These are phyloP conservation scores for Eutrema salsugineum DNA, from an alignment of 441 rosid genomes.

Conservation along the genomic window DNA sequence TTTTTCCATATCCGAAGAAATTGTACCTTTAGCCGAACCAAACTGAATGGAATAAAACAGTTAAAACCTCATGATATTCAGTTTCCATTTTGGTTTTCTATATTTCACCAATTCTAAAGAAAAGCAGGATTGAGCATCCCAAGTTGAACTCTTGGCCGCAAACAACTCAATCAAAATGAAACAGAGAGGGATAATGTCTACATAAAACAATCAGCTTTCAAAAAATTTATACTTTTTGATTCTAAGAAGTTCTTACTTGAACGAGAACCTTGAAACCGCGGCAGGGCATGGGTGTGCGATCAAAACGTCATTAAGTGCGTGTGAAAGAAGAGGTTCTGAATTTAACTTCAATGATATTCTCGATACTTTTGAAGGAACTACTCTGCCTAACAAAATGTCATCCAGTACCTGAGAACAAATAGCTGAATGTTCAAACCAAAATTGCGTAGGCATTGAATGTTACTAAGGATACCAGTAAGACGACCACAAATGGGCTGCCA, in stretches of 20 bases:
- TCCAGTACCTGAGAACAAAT: slow-evolving; percentile 57
- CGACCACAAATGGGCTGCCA: neutral
- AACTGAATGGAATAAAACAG: neutral
- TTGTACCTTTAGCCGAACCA: neutral
- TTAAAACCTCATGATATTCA: neutral
- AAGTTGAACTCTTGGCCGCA: neutral
- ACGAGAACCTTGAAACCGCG: slow-evolving; percentile 75
- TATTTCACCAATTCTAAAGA: neutral
- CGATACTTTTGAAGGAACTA: slow-evolving; percentile 49
- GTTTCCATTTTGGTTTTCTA: neutral
- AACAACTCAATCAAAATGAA: neutral
- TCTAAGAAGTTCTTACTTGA: slow-evolving; percentile 48
- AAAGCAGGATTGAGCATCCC: neutral
- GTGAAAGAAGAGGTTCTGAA: slow-evolving; percentile 48
- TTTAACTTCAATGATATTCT: slow-evolving; percentile 60
- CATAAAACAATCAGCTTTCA: neutral
- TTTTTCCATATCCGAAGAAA: neutral
- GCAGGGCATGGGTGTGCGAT: slow-evolving; percentile 87
- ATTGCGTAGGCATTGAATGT: neutral
- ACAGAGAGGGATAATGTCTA: neutral
- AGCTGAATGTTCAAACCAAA: slow-evolving; percentile 6
- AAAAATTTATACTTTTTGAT: neutral
- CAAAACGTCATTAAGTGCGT: slow-evolving; percentile 78
- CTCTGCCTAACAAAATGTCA: slow-evolving; percentile 54
- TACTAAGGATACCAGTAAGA: neutral